phyloP scores from a whole-genome alignment of 192 early-diverging fungal genomes.

The Rhizoclosmatium globosum region DNA sequence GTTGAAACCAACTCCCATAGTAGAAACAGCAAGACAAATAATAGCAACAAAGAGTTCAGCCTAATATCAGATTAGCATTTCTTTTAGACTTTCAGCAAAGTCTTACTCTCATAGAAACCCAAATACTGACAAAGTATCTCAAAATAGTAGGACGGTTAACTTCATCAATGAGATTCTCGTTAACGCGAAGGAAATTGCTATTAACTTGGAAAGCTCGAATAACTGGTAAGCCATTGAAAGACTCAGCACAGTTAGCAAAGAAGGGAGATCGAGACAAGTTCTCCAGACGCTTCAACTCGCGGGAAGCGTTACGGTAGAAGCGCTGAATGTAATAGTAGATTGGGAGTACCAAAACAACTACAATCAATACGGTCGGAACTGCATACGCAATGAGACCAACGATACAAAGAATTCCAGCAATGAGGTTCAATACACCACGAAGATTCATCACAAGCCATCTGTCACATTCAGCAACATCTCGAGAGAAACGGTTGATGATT shows the following conservation, averaged over 20 bases:
- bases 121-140: conserved; percentile 80
- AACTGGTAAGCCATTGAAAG: conserved; percentile 44
- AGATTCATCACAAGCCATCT: background rate
- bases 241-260: conserved; percentile 45
- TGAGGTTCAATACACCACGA: background rate
- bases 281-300: conserved; percentile 46
- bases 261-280: conserved; percentile 44
- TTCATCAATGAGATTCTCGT: conserved; percentile 42
- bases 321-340: background rate
- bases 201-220: conserved; percentile 34
- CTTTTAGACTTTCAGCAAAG: background rate
- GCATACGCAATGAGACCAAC: background rate
- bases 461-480: conserved; percentile 60
- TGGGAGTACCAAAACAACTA: background rate
- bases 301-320: conserved; percentile 26
- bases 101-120: conserved; percentile 46
- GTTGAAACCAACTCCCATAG: conserved; percentile 15
- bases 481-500: conserved; percentile 65
- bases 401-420: background rate
- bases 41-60: background rate
- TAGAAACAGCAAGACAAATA: background rate
- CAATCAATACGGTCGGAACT: background rate
- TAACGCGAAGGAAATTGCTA: conserved; percentile 56
- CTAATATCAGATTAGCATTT: background rate
- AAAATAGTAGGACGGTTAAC: conserved; percentile 63